phyloP scores from a whole-genome alignment of 2,329 filamentous ascomycete species.

The Exophiala calicioides region DNA sequence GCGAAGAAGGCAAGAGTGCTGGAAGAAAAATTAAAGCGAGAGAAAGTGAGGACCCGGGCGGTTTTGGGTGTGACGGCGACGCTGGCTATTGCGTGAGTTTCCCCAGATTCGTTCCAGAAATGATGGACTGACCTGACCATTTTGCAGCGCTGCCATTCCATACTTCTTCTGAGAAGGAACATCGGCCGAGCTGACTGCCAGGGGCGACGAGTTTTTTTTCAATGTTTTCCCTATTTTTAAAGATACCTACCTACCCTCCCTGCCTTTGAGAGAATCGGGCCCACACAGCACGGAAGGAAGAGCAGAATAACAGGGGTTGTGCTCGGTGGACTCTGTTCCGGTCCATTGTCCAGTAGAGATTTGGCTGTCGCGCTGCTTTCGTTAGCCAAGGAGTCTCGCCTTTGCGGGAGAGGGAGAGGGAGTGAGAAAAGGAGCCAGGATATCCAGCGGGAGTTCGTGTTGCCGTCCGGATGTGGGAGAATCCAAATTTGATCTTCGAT shows the following conservation, averaged over 20 bases:
- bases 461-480: no score
- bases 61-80: conserved; percentile 84
- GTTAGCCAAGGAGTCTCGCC: not conserved
- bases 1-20: conserved; percentile 70
- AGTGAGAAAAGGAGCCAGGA: no score
- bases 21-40: conserved; percentile 77
- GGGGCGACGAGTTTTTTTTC: not conserved
- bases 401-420: not conserved
- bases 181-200: not conserved
- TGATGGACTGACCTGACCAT: conserved; percentile 28
- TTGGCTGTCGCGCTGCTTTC: no score
- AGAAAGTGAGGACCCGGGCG: conserved; percentile 82
- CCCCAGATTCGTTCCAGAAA: conserved; percentile 1
- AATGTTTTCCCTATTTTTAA: not conserved
- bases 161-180: conserved; percentile 43
- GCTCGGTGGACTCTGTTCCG: no score
- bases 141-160: conserved; percentile 46
- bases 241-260: conserved; percentile 8
- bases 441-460: no score
- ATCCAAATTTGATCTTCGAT: no score
- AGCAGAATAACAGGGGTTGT: no score
- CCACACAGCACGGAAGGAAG: no score
- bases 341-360: no score
- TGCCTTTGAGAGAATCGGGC: no score
- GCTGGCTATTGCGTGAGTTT: conserved; percentile 83